Conservation (phyloP, 2,329 filamentous ascomycete species). For the Ceratocystis eucalypticola region DNA sequence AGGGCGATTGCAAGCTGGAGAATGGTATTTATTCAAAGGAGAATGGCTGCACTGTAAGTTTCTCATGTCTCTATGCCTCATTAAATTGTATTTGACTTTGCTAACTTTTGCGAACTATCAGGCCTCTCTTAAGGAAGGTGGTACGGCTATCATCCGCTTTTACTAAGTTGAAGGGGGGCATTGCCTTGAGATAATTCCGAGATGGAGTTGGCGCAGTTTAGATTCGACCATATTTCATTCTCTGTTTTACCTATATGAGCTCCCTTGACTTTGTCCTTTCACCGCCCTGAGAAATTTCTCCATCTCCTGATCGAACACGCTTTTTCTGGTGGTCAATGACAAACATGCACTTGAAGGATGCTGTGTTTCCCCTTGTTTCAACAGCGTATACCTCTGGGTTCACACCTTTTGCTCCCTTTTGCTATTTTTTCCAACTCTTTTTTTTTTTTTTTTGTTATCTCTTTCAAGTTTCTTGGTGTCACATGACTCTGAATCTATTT, state of each 20-base stretch:
- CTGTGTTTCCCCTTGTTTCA: slow-evolving; percentile 2
- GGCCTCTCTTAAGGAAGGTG: slow-evolving; percentile 33
- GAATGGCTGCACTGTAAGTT: slow-evolving; percentile 67
- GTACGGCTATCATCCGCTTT: slow-evolving; percentile 34
- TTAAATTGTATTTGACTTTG: not conserved
- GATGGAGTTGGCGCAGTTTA: not conserved
- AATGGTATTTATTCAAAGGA: slow-evolving; percentile 47
- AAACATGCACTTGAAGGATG: not conserved
- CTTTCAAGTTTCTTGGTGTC: slow-evolving; percentile 8
- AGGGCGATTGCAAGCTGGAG: slow-evolving; percentile 46
- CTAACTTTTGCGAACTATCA: slow-evolving; percentile 22
- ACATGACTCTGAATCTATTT: slow-evolving; percentile 14
- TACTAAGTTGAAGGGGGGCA: slow-evolving; percentile 21
- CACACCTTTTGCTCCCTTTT: slow-evolving; percentile 6
- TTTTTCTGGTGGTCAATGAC: not conserved
- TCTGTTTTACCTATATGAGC: no score
- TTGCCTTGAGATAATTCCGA: not conserved
- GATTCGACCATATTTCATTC: not conserved
- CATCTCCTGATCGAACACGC: not conserved
- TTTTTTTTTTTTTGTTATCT: not conserved
- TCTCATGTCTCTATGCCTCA: not conserved
- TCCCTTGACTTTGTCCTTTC: not conserved
- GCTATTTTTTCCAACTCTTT: slow-evolving; percentile 4
- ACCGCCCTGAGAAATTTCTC: not conserved
- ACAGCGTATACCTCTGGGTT: not conserved